Conservation (phyloP, 2,329 filamentous ascomycete genomes). For the Aspergillus tanneri region DNA sequence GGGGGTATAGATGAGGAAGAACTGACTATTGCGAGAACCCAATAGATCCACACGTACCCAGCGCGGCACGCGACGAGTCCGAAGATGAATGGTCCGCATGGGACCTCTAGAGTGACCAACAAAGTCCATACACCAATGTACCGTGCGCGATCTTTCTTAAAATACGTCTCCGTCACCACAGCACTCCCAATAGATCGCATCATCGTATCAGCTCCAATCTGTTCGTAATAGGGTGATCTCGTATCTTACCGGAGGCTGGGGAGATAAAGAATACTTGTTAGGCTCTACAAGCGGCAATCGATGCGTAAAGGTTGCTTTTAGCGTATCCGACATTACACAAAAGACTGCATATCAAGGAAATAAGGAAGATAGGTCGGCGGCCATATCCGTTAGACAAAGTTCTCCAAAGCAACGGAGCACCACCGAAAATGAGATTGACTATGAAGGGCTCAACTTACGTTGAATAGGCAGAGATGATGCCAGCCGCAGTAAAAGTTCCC, state of each 20-base stretch:
- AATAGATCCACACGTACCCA: constrained; percentile 62
- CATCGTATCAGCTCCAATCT: constrained; percentile 1
- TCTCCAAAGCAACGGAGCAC: constrained; percentile 56
- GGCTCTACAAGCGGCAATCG: constrained; percentile 54
- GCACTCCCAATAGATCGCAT: constrained; percentile 53
- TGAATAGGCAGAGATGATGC: constrained; percentile 57
- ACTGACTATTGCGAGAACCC: constrained; percentile 56
- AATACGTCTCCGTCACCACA: constrained; percentile 59
- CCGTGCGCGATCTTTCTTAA: constrained; percentile 54
- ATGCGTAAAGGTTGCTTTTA: constrained; percentile 49
- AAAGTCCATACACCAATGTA: constrained; percentile 60
- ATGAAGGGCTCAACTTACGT: constrained; percentile 16
- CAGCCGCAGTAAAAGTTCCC: constrained; percentile 56
- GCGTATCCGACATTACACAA: constrained; percentile 57
- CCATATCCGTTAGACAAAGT: constrained; percentile 56
- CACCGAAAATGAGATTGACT: constrained; percentile 51
- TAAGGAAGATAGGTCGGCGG: constrained; percentile 55
- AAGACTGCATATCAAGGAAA: constrained; percentile 52
- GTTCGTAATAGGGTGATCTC: background rate
- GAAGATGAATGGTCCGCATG: constrained; percentile 41
- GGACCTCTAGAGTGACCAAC: constrained; percentile 52
- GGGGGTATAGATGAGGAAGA: constrained; percentile 6
- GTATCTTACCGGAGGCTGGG: constrained; percentile 43
- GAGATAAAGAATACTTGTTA: constrained; percentile 57
- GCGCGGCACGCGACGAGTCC: constrained; percentile 51